A percentile compares a stretch with the other conserved stretches of the same genome.
Conservation (phyloP, 2,329 filamentous ascomycete genomes). For the Chrysosphaeria jannelii region DNA sequence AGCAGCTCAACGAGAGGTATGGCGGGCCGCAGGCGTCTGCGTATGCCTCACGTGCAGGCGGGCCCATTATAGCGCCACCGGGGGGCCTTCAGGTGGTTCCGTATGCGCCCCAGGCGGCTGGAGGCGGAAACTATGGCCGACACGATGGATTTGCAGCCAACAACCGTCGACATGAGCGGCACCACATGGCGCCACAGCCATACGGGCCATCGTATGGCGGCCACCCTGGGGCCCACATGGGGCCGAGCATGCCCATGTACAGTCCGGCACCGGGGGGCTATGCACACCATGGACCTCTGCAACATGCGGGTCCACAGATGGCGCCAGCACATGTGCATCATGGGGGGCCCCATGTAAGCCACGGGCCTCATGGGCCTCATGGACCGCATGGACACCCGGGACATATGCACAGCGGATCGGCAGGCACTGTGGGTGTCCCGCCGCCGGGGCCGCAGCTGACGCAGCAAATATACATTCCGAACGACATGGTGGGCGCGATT, state of each 20-base stretch:
- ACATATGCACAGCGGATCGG: constrained; percentile 1
- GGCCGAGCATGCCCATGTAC: constrained; percentile 31
- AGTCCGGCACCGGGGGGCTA: constrained; percentile 36
- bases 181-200: constrained; percentile 43
- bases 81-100: constrained; percentile 99
- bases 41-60: constrained; percentile 82
- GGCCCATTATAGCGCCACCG: constrained; percentile 73
- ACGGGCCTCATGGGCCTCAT: constrained; percentile 26
- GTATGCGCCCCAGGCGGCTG: constrained; percentile 76
- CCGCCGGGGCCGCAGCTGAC: constrained; percentile 53
- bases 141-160: constrained; percentile 40
- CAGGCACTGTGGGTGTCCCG: constrained; percentile 23
- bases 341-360: constrained; percentile 19
- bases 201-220: constrained; percentile 41
- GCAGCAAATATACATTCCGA: constrained; percentile 96
- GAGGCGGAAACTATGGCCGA: constrained; percentile 76
- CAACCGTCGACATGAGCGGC: constrained; percentile 41
- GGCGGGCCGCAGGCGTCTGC: constrained; percentile 90
- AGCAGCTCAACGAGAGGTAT: constrained; percentile 90
- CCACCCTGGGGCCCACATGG: constrained; percentile 29
- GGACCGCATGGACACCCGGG: constrained; percentile 30
- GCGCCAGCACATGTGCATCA: constrained; percentile 53
- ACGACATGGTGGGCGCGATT: constrained; percentile 97
- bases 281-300: no score
- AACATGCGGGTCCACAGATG: constrained; percentile 31